phyloP scores from a whole-genome alignment of 768 basidiomycete genomes.

The Boletus vinaceobasis region DNA sequence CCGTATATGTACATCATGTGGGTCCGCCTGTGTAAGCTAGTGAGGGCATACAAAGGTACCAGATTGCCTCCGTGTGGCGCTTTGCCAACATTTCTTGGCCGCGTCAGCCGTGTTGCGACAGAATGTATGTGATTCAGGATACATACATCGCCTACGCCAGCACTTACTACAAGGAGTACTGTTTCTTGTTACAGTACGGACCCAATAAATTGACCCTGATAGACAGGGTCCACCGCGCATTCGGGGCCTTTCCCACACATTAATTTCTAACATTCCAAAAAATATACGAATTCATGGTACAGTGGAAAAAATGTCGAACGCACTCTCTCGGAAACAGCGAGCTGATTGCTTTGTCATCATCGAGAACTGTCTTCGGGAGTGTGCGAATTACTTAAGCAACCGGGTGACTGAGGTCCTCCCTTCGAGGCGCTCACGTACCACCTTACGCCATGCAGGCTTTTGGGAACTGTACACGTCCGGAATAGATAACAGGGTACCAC shows the following conservation, averaged over 20 bases:
- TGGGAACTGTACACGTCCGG: background rate
- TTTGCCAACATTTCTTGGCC: background rate
- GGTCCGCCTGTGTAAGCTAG: background rate
- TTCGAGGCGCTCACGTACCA: background rate
- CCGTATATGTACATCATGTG: constrained; percentile 1
- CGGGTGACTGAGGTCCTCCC: background rate
- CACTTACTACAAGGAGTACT: background rate
- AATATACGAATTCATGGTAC: background rate
- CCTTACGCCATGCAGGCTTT: background rate
- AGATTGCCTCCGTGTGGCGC: constrained; percentile 21
- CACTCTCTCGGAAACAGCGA: too few relatives aligned
- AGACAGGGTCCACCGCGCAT: background rate
- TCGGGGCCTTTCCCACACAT: background rate
- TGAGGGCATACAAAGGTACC: background rate
- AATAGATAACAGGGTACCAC: background rate
- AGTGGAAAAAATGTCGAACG: background rate
- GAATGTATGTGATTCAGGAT: background rate
- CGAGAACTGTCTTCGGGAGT: background rate
- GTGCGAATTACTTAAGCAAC: background rate
- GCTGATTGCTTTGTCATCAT: background rate
- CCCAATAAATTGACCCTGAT: background rate
- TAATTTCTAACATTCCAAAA: background rate
- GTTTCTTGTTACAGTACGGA: background rate
- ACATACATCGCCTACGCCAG: background rate
- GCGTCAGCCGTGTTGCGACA: background rate